Conservation (phyloP, 2,329 filamentous ascomycete genomes). For the Claviceps pusilla region DNA sequence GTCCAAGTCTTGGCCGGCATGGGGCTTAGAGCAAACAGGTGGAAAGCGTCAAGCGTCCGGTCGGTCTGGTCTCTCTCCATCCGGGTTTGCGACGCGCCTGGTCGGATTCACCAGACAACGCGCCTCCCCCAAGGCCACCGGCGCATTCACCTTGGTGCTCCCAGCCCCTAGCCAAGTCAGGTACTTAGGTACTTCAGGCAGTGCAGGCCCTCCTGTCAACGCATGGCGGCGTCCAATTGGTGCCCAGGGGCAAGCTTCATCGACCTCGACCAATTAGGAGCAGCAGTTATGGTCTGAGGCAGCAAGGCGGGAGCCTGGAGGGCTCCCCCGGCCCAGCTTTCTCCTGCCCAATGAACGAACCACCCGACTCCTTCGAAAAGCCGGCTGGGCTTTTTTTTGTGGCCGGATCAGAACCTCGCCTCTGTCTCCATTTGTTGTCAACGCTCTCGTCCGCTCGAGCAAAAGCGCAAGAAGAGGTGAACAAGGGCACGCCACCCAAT, state of each 20-base stretch:
- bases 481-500: constrained; percentile 15
- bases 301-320: constrained; percentile 12
- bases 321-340: not conserved
- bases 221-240: constrained; percentile 16
- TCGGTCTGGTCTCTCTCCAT: not conserved
- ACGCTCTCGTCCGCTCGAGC: constrained; percentile 1
- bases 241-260: constrained; percentile 11
- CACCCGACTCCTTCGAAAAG: constrained; percentile 12
- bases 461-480: constrained; percentile 8
- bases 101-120: not conserved
- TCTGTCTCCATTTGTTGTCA: not conserved
- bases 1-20: not conserved
- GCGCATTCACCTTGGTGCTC: not conserved
- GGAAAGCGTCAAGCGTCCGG: not conserved
- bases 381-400: constrained; percentile 12
- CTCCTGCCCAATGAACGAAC: not conserved
- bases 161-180: not conserved
- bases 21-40: not conserved
- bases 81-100: constrained; percentile 12
- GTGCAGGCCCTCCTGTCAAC: constrained; percentile 3
- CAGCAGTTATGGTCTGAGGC: constrained; percentile 21
- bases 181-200: not conserved
- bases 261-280: constrained; percentile 14
- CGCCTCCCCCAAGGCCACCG: not conserved
- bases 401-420: constrained; percentile 12